phyloP scores from a whole-genome alignment of 257 asterid species.

The Solanum lycopersicoides region DNA sequence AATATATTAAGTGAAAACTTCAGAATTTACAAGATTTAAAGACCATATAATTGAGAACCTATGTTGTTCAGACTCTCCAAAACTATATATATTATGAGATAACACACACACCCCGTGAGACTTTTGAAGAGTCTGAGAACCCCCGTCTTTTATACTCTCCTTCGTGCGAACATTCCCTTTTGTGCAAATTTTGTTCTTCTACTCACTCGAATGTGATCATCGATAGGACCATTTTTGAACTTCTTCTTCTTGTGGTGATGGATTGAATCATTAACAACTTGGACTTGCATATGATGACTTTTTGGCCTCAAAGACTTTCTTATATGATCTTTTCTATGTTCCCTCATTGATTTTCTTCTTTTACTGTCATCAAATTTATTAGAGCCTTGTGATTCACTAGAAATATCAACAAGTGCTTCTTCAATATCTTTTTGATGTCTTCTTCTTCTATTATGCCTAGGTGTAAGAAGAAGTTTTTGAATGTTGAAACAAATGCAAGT shows the following conservation, averaged over 20 bases:
- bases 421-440: conserved; percentile 27
- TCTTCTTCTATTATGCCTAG: conserved; percentile 13
- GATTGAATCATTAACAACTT: conserved; percentile 12
- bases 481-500: conserved; percentile 44
- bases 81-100: background rate
- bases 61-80: background rate
- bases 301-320: conserved; percentile 52
- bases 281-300: conserved; percentile 26
- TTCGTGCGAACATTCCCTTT: conserved; percentile 12
- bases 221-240: conserved; percentile 10
- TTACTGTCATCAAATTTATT: conserved; percentile 3
- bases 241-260: conserved; percentile 9
- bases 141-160: background rate
- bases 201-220: conserved; percentile 40
- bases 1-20: background rate
- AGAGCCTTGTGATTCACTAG: conserved; percentile 14
- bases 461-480: conserved; percentile 17
- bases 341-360: conserved; percentile 3
- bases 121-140: background rate
- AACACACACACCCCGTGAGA: background rate
- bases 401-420: background rate
- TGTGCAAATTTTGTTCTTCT: conserved; percentile 39
- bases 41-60: background rate
- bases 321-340: conserved; percentile 36
- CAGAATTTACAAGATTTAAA: background rate